A percentile compares a stretch with the other conserved stretches of the same genome.
Evolutionary conservation across 1,139 yeast genomes (phyloP).

Genomic region (Kluyveromyces marxianus): DNA sequence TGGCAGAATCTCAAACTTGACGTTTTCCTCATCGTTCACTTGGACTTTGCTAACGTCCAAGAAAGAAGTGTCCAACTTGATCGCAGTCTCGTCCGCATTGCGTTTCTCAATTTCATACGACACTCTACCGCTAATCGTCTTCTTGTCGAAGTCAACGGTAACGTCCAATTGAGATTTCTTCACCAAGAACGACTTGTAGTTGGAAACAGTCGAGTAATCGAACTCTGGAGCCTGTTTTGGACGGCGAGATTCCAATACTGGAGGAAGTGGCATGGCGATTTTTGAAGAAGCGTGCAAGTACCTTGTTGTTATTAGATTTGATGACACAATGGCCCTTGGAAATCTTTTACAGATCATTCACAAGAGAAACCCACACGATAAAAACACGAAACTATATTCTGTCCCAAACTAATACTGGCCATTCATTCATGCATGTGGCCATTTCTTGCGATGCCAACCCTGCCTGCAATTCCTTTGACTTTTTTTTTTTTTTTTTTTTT

Average conservation of each 20-base stretch:
- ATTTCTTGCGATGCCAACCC: no score
- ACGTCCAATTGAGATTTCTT: slow-evolving; percentile 46
- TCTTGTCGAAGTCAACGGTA: slow-evolving; percentile 47
- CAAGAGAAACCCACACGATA: no score
- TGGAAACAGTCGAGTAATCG: slow-evolving; percentile 74
- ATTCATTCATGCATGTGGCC: no score
- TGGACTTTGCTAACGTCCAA: slow-evolving; percentile 42
- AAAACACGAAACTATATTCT: no score
- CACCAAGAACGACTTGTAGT: slow-evolving; percentile 49
- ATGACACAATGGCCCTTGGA: no score
- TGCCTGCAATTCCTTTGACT: no score
- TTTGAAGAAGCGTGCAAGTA: background rate
- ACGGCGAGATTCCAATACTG: slow-evolving; percentile 21
- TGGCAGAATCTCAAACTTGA: slow-evolving; percentile 36
- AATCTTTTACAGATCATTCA: no score
- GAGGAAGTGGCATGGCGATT: slow-evolving; percentile 13
- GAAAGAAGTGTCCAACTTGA: slow-evolving; percentile 64
- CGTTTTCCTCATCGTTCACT: slow-evolving; percentile 36
- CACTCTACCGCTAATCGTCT: slow-evolving; percentile 52
- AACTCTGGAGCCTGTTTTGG: slow-evolving; percentile 48
- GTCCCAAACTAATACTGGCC: no score
- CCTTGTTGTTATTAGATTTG: background rate
- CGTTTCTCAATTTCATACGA: slow-evolving; percentile 36
- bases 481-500: no score
- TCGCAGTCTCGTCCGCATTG: slow-evolving; percentile 25